phyloP scores from a whole-genome alignment of 495 filamentous ascomycete species.

The Sordaria brevicollis region DNA sequence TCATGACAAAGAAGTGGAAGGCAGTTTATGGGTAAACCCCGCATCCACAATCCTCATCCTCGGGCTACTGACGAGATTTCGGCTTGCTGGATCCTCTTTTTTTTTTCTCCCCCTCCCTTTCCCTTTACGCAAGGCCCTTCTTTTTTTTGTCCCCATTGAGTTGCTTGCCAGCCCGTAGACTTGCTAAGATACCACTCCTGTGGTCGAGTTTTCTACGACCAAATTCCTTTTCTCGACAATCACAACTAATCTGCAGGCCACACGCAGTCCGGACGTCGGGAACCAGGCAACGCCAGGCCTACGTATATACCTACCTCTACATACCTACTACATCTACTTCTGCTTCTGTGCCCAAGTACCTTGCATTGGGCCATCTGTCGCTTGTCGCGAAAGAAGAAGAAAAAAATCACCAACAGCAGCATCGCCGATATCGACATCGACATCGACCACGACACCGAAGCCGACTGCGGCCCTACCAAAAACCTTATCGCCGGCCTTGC shows the following conservation, averaged over 20 bases:
- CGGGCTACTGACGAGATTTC: not conserved
- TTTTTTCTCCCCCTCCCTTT: not conserved
- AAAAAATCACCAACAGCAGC: not conserved
- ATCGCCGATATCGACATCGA: not conserved
- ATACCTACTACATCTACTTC: not conserved
- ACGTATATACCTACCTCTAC: not conserved
- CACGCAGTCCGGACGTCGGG: not conserved
- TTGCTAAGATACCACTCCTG: not conserved
- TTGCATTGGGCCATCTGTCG: not conserved
- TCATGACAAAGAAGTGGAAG: not conserved
- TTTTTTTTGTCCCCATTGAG: no score
- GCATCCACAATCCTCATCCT: not conserved
- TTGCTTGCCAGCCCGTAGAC: not conserved
- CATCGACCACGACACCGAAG: not conserved
- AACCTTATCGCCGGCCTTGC: not conserved
- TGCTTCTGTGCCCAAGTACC: not conserved
- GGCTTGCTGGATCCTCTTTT: not conserved
- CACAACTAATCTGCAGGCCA: not conserved
- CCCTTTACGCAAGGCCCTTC: not conserved
- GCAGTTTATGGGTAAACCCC: not conserved
- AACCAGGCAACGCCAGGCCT: not conserved
- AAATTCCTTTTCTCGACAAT: not conserved
- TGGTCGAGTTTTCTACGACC: not conserved
- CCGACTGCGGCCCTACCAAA: no score
- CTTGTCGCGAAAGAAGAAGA: not conserved